Evolutionary conservation across 179 eudicot genomes (phyloP), one percentile per base, ranked within the genome.

Genomic region (Pouteria campechiana): DNA sequence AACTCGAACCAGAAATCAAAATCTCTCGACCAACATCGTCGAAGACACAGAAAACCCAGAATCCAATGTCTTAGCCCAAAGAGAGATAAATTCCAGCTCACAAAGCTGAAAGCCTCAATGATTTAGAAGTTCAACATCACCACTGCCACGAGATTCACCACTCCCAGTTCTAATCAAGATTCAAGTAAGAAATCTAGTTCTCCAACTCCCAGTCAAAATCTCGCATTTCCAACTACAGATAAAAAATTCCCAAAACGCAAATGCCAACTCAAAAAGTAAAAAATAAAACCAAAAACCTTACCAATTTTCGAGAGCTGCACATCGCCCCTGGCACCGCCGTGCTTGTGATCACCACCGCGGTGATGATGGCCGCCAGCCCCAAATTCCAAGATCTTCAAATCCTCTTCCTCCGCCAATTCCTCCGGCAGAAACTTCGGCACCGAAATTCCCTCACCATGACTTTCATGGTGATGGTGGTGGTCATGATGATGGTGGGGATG

Each of bases 401-500:
- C 97, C 60, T 89, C 93, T 56, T 84, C 95, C 49, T 89, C 97
- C 2, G 95, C 95, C 48, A 88, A 30, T 41, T 89, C 97, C 62
- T 88, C 97, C 8, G 95, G 93, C 12, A 83, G 70, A 60, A 65
- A 53, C 61, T 52, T 62, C 44, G 17, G 40, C 33, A 6, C 31
- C 14, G 16, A 32, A 25, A 22, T 37, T 15, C 42, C 22, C 32
- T 52, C 55, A 44, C 50, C 19, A 33, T 55, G 52, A 37, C 38
- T 27, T 51, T 61, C 54, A 32, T 56, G 58, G 17, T 68, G 68
- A 17, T 54, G 30, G 44, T 51, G 46, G 42, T 51, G 20, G 16
- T 57, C 32, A 37, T 74, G 58, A 12, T 75, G 57, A 20, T 68
- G 49, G n/a, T 55, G 63, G 45, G 67, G 70, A 23, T 48, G 63